These are phyloP conservation scores for Colletotrichum destructivum DNA, from an alignment of 2,329 filamentous ascomycete species.

Conservation along the genomic window DNA sequence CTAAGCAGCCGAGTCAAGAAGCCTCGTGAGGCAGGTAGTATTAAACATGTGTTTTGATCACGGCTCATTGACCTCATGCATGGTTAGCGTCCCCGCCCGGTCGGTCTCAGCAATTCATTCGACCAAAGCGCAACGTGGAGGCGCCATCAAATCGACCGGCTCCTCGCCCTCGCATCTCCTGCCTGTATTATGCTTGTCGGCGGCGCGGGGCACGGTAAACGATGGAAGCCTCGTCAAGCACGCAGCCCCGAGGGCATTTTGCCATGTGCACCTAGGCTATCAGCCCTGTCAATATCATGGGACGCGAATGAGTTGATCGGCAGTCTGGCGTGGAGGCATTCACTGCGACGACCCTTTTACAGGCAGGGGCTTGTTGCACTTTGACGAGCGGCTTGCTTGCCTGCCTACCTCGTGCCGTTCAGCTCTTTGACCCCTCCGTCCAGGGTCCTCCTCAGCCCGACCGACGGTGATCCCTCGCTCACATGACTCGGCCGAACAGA, in stretches of 20 bases:
- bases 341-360: background rate
- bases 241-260: background rate
- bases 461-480: background rate
- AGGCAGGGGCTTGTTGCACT: slow-evolving; percentile 18
- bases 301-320: slow-evolving; percentile 5
- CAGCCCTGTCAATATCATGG: background rate
- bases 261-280: background rate
- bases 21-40: background rate
- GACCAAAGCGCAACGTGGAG: slow-evolving; percentile 5
- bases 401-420: slow-evolving; percentile 9
- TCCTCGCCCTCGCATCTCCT: background rate
- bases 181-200: background rate
- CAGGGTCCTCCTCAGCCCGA: background rate
- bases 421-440: background rate
- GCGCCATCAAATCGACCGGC: background rate
- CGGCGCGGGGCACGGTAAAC: slow-evolving; percentile 4
- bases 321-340: background rate
- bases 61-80: background rate
- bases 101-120: slow-evolving; percentile 6
- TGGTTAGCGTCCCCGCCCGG: background rate
- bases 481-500: slow-evolving; percentile 31
- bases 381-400: slow-evolving; percentile 9
- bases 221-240: slow-evolving; percentile 12
- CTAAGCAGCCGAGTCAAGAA: background rate
- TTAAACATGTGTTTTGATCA: background rate